Evolutionary conservation across 1,139 yeast species (phyloP).

Genomic region (Zygoascus sp.): DNA sequence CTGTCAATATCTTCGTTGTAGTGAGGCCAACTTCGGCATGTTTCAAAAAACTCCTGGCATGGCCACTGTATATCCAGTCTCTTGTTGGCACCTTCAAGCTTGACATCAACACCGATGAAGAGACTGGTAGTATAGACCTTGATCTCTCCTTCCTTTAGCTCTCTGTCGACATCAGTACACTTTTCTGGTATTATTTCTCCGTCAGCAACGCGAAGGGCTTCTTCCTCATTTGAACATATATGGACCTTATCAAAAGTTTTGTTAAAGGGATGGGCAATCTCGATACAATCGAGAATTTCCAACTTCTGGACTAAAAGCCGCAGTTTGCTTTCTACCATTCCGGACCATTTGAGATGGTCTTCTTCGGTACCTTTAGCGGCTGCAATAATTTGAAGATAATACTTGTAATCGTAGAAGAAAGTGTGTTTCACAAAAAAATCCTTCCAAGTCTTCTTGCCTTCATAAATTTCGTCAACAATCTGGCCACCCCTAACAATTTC

Average conservation of each 20-base stretch:
- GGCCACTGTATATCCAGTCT: conserved; percentile 87
- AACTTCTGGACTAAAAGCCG: conserved; percentile 77
- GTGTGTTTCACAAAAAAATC: conserved; percentile 73
- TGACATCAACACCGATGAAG: conserved; percentile 73
- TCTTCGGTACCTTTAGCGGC: conserved; percentile 68
- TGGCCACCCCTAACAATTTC: conserved; percentile 75
- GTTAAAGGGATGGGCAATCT: conserved; percentile 84
- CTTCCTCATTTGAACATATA: conserved; percentile 50
- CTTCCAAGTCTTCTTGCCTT: conserved; percentile 65
- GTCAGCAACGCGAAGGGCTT: conserved; percentile 51
- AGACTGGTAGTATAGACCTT: conserved; percentile 65
- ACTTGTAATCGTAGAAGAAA: conserved; percentile 78
- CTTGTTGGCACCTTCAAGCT: conserved; percentile 41
- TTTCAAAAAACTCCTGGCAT: conserved; percentile 77
- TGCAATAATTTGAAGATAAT: conserved; percentile 77
- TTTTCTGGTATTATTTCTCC: conserved; percentile 34
- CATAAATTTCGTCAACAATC: conserved; percentile 62
- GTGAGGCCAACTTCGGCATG: conserved; percentile 69
- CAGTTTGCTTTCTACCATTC: conserved; percentile 84
- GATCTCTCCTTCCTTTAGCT: conserved; percentile 21
- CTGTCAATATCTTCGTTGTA: conserved; percentile 59
- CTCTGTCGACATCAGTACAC: conserved; percentile 30
- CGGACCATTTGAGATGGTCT: conserved; percentile 85
- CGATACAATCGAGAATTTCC: conserved; percentile 70
- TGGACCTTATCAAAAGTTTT: conserved; percentile 64